These are phyloP conservation scores for Populus trichocarpa DNA, from an alignment of 441 rosid species.

Conservation along the genomic window DNA sequence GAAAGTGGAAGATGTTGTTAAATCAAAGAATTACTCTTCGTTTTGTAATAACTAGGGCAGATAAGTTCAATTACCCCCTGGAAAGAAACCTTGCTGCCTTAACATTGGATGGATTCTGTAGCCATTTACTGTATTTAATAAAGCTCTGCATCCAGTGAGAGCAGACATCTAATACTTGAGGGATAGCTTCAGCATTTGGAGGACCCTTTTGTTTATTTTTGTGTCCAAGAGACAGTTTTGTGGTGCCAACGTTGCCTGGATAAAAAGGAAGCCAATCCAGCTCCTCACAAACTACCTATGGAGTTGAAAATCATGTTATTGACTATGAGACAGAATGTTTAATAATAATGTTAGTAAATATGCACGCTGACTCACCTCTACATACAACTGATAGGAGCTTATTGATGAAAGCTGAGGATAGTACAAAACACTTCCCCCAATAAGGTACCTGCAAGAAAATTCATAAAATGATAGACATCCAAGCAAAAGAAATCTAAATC, in stretches of 20 bases:
- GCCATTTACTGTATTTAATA: constrained; percentile 94
- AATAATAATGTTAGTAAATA: background rate
- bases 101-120: constrained; percentile 76
- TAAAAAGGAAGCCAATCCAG: constrained; percentile 97
- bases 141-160: constrained; percentile 96
- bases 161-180: constrained; percentile 64
- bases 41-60: constrained; percentile 1
- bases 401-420: constrained; percentile 96
- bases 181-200: constrained; percentile 82
- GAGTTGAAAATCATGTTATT: constrained; percentile 21
- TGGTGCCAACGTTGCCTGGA: constrained; percentile 41
- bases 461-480: constrained; percentile 10
- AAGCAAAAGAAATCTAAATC: constrained; percentile 2
- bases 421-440: constrained; percentile 91
- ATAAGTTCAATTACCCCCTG: constrained; percentile 56
- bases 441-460: constrained; percentile 58
- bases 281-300: constrained; percentile 97
- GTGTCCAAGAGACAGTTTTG: constrained; percentile 58
- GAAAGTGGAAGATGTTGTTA: constrained; percentile 15
- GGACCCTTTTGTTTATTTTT: constrained; percentile 59
- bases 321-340: background rate
- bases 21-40: constrained; percentile 11
- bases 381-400: constrained; percentile 94
- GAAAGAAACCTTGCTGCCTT: constrained; percentile 90
- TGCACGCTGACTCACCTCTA: constrained; percentile 63